Conservation (phyloP, 257 asterid genomes). For the Primulina eburnea region DNA sequence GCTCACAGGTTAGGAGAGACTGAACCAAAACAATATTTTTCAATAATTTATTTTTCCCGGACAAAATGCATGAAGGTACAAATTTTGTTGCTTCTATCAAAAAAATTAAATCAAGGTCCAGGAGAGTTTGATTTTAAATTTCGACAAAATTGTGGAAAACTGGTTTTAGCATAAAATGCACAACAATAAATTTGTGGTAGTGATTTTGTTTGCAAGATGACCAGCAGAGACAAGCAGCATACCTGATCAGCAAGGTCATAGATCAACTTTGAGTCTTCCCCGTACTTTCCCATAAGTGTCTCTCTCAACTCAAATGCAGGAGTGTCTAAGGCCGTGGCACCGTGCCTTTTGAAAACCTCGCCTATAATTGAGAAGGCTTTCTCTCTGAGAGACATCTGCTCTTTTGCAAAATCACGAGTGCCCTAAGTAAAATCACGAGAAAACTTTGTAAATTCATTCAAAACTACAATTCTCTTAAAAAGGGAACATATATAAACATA, state of each 20-base stretch:
- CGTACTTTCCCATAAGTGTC: constrained; percentile 95
- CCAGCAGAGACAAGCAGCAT: constrained; percentile 21
- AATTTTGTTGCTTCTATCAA: too few species aligned
- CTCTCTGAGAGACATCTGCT: constrained; percentile 89
- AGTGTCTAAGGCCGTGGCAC: constrained; percentile 85
- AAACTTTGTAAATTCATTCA: not conserved
- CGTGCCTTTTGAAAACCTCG: constrained; percentile 88
- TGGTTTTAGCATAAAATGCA: too few species aligned
- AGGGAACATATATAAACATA: too few species aligned
- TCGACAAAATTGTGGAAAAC: too few species aligned
- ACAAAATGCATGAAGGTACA: too few species aligned
- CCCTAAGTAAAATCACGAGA: constrained; percentile 48
- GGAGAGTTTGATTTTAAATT: too few species aligned
- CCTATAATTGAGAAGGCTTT: constrained; percentile 63
- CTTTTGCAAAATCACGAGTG: constrained; percentile 89
- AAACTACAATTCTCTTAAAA: not conserved
- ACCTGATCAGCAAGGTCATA: constrained; percentile 99
- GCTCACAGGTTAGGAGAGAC: too few species aligned
- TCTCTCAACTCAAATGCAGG: constrained; percentile 94
- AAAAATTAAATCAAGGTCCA: too few species aligned
- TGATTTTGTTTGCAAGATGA: constrained; percentile 1
- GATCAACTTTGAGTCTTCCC: constrained; percentile 93
- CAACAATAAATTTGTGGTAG: too few species aligned
- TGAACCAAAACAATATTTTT: too few species aligned
- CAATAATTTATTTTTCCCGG: too few species aligned